phyloP scores from a whole-genome alignment of 2,329 filamentous ascomycete species.

The Alternaria postmessia region DNA sequence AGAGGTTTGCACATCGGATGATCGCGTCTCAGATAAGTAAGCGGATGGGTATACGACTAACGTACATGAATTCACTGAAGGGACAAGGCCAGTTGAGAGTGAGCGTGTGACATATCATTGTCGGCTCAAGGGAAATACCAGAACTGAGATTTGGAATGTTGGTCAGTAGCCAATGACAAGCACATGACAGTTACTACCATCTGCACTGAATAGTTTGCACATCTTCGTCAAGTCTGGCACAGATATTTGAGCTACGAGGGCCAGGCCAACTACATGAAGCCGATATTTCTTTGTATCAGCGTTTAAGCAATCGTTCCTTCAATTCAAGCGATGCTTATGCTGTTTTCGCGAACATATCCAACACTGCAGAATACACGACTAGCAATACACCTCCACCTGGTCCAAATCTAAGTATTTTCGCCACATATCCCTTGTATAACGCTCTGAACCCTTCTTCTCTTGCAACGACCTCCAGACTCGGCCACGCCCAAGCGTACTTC shows the following conservation, averaged over 20 bases:
- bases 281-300: background rate
- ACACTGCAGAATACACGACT: slow-evolving; percentile 40
- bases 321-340: slow-evolving; percentile 10
- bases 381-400: slow-evolving; percentile 41
- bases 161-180: background rate
- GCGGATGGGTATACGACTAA: background rate
- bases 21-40: background rate
- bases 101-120: background rate
- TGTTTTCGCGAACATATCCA: slow-evolving; percentile 30
- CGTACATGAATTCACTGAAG: background rate
- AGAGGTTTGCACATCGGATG: background rate
- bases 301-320: background rate
- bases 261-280: background rate
- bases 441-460: slow-evolving; percentile 40
- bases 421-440: slow-evolving; percentile 43
- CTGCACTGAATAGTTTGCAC: background rate
- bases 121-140: background rate
- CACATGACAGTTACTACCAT: background rate
- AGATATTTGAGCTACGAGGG: background rate
- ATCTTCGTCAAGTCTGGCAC: background rate
- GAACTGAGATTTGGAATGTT: background rate
- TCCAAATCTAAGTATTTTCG: slow-evolving; percentile 43
- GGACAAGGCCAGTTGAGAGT: background rate
- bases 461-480: slow-evolving; percentile 35
- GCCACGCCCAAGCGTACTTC: slow-evolving; percentile 45